A percentile compares a stretch with the other conserved stretches of the same genome.
These are phyloP conservation scores for Rutstroemia sp. DNA, from an alignment of 2,329 filamentous ascomycete genomes.

Conservation along the genomic window DNA sequence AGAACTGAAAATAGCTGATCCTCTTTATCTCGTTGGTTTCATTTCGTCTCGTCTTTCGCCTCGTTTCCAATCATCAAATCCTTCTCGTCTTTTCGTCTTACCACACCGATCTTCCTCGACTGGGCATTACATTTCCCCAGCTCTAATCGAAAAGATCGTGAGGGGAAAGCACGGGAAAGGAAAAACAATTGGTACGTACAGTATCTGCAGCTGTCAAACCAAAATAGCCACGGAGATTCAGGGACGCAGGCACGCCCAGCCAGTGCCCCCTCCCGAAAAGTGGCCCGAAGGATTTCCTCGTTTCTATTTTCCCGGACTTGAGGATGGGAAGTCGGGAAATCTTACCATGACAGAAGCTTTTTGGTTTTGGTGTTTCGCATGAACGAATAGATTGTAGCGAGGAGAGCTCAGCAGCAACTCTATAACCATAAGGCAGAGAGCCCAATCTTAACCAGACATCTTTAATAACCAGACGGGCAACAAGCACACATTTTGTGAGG, in stretches of 20 bases:
- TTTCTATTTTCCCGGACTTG: neutral
- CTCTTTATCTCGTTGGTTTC: neutral
- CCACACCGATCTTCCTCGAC: neutral
- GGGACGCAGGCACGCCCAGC: constrained; percentile 3
- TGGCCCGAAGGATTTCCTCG: neutral
- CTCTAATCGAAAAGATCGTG: neutral
- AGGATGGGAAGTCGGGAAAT: neutral
- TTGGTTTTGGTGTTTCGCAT: no score
- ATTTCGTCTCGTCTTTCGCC: neutral
- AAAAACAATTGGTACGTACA: neutral
- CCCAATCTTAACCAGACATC: no score
- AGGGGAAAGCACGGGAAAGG: neutral
- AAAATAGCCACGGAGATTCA: constrained; percentile 8
- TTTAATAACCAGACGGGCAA: no score
- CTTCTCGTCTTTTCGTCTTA: neutral
- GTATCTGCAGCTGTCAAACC: neutral
- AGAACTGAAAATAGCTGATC: neutral
- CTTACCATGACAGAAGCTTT: neutral
- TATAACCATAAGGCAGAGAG: no score
- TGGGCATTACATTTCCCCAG: neutral
- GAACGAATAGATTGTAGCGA: no score
- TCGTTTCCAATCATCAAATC: constrained; percentile 6
- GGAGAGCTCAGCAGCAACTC: no score
- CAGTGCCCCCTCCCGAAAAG: neutral
- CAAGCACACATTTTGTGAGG: no score